Conservation (phyloP, 2,329 filamentous ascomycete genomes). For the Colletotrichum theobromicola region DNA sequence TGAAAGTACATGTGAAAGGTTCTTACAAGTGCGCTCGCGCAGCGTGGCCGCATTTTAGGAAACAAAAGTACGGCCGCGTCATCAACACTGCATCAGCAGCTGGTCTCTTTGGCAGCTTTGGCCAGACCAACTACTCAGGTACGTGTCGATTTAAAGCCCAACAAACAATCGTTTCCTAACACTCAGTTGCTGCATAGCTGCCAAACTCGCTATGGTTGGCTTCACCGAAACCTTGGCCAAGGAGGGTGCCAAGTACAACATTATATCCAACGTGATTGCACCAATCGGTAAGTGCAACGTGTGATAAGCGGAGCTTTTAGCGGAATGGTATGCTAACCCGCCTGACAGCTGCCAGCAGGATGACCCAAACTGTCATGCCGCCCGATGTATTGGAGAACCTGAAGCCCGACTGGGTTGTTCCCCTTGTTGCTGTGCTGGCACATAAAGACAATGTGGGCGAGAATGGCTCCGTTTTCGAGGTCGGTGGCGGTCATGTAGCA, state of each 20-base stretch:
- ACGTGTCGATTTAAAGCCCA: slow-evolving; percentile 26
- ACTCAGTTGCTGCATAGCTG: slow-evolving; percentile 55
- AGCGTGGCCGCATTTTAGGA: slow-evolving; percentile 96
- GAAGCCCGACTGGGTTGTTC: slow-evolving; percentile 94
- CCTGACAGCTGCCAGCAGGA: slow-evolving; percentile 78
- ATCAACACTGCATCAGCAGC: slow-evolving; percentile 98
- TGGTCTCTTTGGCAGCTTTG: slow-evolving; percentile 93
- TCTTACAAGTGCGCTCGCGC: slow-evolving; percentile 95
- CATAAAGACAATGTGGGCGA: slow-evolving; percentile 85
- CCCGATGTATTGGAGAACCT: slow-evolving; percentile 86
- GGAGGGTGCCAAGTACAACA: slow-evolving; percentile 98
- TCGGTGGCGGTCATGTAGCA: slow-evolving; percentile 88
- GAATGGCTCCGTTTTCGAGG: slow-evolving; percentile 90
- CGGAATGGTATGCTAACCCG: not conserved
- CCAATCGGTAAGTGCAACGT: slow-evolving; percentile 65
- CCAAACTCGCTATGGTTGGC: slow-evolving; percentile 93
- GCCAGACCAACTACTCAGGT: slow-evolving; percentile 93
- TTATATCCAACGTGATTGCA: slow-evolving; percentile 91
- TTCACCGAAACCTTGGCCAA: slow-evolving; percentile 98
- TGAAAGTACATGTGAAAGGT: slow-evolving; percentile 89
- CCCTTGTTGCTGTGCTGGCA: slow-evolving; percentile 85
- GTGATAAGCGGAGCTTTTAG: not conserved
- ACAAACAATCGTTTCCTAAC: not conserved
- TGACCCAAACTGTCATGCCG: slow-evolving; percentile 95
- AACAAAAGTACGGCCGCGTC: slow-evolving; percentile 96